Conservation (phyloP, 2,329 filamentous ascomycete species). For the Trichoderma polysporum region DNA sequence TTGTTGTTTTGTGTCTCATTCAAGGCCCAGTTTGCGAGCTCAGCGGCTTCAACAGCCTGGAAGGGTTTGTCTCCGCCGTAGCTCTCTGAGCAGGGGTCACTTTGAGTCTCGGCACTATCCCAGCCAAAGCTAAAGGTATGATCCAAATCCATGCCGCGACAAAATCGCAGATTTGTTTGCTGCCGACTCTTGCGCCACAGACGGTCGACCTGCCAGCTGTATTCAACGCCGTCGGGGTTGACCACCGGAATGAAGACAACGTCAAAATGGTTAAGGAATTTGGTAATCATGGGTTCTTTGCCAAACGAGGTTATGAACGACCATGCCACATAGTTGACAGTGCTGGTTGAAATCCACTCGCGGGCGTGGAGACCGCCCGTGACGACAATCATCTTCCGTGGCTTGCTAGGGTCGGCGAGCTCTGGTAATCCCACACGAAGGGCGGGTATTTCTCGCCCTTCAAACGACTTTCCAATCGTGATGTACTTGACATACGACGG, state of each 20-base stretch:
- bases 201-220: slow-evolving; percentile 87
- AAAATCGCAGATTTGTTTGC: slow-evolving; percentile 76
- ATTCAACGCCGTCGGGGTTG: slow-evolving; percentile 93
- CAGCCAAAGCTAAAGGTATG: slow-evolving; percentile 83
- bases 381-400: slow-evolving; percentile 75
- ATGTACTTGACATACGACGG: slow-evolving; percentile 72
- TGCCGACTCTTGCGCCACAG: slow-evolving; percentile 96
- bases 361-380: slow-evolving; percentile 87
- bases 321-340: slow-evolving; percentile 88
- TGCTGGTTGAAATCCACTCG: slow-evolving; percentile 94
- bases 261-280: slow-evolving; percentile 80
- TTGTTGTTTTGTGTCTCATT: slow-evolving; percentile 75
- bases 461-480: slow-evolving; percentile 79
- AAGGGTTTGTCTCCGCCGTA: slow-evolving; percentile 84
- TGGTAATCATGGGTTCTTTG: slow-evolving; percentile 68
- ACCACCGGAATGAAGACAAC: slow-evolving; percentile 83
- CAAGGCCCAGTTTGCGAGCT: slow-evolving; percentile 77
- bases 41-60: slow-evolving; percentile 74
- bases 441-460: slow-evolving; percentile 82
- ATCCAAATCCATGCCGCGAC: slow-evolving; percentile 85
- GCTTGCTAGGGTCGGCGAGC: slow-evolving; percentile 42
- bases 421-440: slow-evolving; percentile 67
- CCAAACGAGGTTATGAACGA: slow-evolving; percentile 81
- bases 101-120: slow-evolving; percentile 64
- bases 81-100: slow-evolving; percentile 85